phyloP scores from a whole-genome alignment of 2,329 filamentous ascomycete genomes.

The Cladosporium sp. region DNA sequence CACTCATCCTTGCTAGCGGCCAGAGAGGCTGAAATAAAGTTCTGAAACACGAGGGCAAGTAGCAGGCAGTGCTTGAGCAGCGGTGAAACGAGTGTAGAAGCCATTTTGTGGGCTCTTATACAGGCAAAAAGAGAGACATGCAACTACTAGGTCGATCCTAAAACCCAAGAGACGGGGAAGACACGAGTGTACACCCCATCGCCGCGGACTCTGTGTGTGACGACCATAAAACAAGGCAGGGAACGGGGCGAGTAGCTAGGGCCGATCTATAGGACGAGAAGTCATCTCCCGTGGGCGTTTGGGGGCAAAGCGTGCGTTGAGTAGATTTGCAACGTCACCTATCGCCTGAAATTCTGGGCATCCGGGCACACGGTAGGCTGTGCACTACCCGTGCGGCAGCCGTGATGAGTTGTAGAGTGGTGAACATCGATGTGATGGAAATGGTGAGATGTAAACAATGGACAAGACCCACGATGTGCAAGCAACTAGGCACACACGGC shows the following conservation, averaged over 20 bases:
- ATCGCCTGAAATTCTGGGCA: constrained; percentile 4
- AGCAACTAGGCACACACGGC: constrained; percentile 1
- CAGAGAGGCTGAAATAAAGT: constrained; percentile 15
- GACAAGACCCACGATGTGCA: background rate
- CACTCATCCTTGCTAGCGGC: constrained; percentile 40
- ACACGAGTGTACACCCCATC: constrained; percentile 12
- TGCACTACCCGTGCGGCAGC: constrained; percentile 3
- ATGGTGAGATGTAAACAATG: background rate
- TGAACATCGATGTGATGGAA: background rate
- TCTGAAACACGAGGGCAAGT: constrained; percentile 12
- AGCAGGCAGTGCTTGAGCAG: constrained; percentile 5
- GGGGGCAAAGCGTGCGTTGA: constrained; percentile 12
- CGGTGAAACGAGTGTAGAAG: constrained; percentile 13
- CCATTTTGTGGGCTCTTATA: constrained; percentile 16
- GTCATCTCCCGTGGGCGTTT: constrained; percentile 19
- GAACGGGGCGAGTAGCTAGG: constrained; percentile 14
- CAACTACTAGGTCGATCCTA: constrained; percentile 1
- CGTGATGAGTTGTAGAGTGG: background rate
- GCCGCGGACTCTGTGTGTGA: background rate
- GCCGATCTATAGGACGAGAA: constrained; percentile 17
- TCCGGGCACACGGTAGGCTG: background rate
- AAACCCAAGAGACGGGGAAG: background rate
- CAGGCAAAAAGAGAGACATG: constrained; percentile 6
- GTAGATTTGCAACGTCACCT: constrained; percentile 17
- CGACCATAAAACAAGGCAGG: constrained; percentile 16